Conservation (phyloP, 1,284 basidiomycete species). For the Flammula alnicola region DNA sequence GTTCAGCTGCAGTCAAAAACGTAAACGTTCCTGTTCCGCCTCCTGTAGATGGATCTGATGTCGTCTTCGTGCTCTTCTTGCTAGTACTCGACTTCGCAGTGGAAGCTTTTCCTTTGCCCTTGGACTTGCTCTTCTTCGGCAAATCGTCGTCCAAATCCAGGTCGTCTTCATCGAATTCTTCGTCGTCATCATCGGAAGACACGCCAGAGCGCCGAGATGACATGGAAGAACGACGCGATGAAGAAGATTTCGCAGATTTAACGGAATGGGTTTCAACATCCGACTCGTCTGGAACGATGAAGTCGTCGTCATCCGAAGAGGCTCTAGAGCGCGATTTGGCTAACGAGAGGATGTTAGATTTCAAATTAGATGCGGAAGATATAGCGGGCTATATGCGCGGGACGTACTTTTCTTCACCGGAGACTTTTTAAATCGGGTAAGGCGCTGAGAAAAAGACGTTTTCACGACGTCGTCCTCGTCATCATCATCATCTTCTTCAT, state of each 20-base stretch:
- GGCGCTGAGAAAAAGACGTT: conserved; percentile 56
- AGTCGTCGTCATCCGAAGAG: conserved; percentile 64
- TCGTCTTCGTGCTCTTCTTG: conserved; percentile 17
- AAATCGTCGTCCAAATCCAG: conserved; percentile 40
- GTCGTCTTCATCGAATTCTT: conserved; percentile 39
- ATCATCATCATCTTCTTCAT: conserved; percentile 52
- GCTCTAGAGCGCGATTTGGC: conserved; percentile 35
- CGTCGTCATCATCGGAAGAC: conserved; percentile 26
- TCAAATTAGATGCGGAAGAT: neutral
- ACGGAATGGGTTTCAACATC: conserved; percentile 53
- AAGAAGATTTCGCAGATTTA: conserved; percentile 49
- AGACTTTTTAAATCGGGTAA: conserved; percentile 70
- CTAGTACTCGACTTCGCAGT: conserved; percentile 22
- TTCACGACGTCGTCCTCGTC: conserved; percentile 42
- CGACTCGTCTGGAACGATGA: conserved; percentile 63
- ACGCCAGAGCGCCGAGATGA: conserved; percentile 31
- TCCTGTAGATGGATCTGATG: conserved; percentile 15
- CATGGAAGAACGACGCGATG: conserved; percentile 48
- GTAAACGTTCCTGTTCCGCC: conserved; percentile 34
- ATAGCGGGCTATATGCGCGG: conserved; percentile 4
- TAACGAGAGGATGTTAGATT: neutral
- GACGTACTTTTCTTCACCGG: conserved; percentile 54
- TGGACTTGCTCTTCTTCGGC: conserved; percentile 42
- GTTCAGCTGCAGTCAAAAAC: conserved; percentile 89
- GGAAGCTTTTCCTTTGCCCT: conserved; percentile 32